These are phyloP conservation scores for Macrocybe gigantea DNA, from an alignment of 768 basidiomycete species.

Conservation along the genomic window DNA sequence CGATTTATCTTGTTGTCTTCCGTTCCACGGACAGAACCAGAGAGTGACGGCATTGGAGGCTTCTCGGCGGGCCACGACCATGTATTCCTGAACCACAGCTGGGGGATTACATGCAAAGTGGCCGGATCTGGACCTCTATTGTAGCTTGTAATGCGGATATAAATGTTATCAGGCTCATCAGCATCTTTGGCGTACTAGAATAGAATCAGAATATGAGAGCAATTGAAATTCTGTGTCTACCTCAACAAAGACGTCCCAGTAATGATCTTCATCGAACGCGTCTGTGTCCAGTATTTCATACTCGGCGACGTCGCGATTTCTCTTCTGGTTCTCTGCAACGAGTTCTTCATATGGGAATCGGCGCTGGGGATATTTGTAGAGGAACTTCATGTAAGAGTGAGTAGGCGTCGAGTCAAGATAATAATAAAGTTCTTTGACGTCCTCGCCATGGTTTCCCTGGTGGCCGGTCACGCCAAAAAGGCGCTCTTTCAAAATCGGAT, in stretches of 20 bases:
- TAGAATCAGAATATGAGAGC: slow-evolving; percentile 3
- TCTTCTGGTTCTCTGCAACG: slow-evolving; percentile 74
- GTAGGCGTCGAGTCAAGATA: slow-evolving; percentile 98
- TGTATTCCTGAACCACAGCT: slow-evolving; percentile 96
- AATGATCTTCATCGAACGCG: slow-evolving; percentile 84
- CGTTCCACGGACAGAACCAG: slow-evolving; percentile 40
- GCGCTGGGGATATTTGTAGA: slow-evolving; percentile 97
- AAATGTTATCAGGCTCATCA: slow-evolving; percentile 81
- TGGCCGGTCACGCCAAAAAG: slow-evolving; percentile 95
- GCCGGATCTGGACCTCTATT: slow-evolving; percentile 96
- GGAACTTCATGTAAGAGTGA: slow-evolving; percentile 99
- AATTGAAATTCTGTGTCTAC: slow-evolving; percentile 29
- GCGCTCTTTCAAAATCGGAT: slow-evolving; percentile 94
- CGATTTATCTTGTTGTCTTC: slow-evolving; percentile 44
- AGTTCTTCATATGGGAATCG: slow-evolving; percentile 93
- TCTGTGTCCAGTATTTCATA: slow-evolving; percentile 94
- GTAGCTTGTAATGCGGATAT: slow-evolving; percentile 92
- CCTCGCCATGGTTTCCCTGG: slow-evolving; percentile 98
- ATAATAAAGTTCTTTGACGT: slow-evolving; percentile 98
- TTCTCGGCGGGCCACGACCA: slow-evolving; percentile 89
- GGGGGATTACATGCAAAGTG: slow-evolving; percentile 90
- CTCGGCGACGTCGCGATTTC: slow-evolving; percentile 82
- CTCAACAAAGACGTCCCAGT: slow-evolving; percentile 99
- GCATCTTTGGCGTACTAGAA: slow-evolving; percentile 94
- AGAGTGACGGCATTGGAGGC: slow-evolving; percentile 59